These are phyloP conservation scores for Agrocybe praecox DNA, from an alignment of 768 basidiomycete species.

Conservation along the genomic window DNA sequence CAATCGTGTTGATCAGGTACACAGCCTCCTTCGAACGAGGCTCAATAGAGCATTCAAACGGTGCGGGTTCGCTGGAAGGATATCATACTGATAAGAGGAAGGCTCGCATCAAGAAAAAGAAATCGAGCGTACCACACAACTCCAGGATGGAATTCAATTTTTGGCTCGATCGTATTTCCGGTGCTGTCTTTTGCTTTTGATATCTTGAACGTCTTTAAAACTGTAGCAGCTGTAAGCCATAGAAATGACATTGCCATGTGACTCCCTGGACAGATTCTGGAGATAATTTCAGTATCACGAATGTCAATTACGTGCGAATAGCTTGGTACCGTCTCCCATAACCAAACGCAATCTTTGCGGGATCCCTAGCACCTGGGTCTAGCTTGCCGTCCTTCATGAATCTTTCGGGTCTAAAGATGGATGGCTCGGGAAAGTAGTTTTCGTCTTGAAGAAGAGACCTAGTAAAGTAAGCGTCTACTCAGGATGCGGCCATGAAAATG, in stretches of 20 bases:
- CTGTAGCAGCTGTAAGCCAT: slow-evolving; percentile 8
- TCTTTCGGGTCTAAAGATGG: slow-evolving; percentile 8
- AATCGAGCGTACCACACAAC: slow-evolving; percentile 6
- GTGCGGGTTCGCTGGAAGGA: not conserved
- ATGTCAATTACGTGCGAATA: not conserved
- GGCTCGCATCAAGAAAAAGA: not conserved
- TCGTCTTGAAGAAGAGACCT: slow-evolving; percentile 12
- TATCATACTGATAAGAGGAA: not conserved
- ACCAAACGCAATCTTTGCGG: slow-evolving; percentile 6
- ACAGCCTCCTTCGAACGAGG: slow-evolving; percentile 1
- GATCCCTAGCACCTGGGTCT: slow-evolving; percentile 2
- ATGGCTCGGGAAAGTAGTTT: slow-evolving; percentile 3
- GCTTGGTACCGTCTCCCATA: slow-evolving; percentile 8
- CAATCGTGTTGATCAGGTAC: not conserved
- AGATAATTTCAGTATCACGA: not conserved
- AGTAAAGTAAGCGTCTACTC: not conserved
- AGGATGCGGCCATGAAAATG: not conserved
- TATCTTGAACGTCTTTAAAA: slow-evolving; percentile 7
- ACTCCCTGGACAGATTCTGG: slow-evolving; percentile 7
- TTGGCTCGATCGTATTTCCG: slow-evolving; percentile 3
- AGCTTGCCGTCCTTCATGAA: slow-evolving; percentile 11
- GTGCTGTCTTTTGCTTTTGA: not conserved
- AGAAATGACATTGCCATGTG: slow-evolving; percentile 6
- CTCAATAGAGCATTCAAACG: slow-evolving; percentile 9
- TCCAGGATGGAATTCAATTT: slow-evolving; percentile 2